phyloP scores from a whole-genome alignment of 176 grass and related monocot genomes.

The Cymbopogon citratus region DNA sequence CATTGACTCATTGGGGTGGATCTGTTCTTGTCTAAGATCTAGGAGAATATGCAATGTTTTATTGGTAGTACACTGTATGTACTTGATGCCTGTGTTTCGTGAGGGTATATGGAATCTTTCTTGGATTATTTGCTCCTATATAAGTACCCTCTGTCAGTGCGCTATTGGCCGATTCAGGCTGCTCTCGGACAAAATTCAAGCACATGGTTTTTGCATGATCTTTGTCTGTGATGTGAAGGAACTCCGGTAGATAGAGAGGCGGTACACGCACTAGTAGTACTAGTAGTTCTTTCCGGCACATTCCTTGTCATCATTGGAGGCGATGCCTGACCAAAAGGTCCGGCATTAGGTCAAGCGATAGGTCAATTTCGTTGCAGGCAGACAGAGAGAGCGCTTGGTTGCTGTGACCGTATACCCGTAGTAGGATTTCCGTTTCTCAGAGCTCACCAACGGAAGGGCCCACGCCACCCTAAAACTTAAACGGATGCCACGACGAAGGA shows the following conservation, averaged over 20 bases:
- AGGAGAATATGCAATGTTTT: conserved; percentile 17
- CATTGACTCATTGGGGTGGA: neutral
- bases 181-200: neutral
- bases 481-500: neutral
- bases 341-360: too few relatives aligned
- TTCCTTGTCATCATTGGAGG: neutral
- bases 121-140: neutral
- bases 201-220: neutral
- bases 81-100: neutral
- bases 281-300: neutral
- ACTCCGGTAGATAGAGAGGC: neutral
- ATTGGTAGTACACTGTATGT: neutral
- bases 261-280: neutral
- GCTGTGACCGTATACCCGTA: too few relatives aligned
- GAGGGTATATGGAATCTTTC: conserved; percentile 2
- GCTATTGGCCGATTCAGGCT: neutral
- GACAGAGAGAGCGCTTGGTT: too few relatives aligned
- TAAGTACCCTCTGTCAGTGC: neutral
- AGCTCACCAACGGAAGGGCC: neutral
- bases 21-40: conserved; percentile 18
- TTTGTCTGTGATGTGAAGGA: neutral
- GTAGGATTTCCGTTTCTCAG: too few relatives aligned
- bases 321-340: neutral
- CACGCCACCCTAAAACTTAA: too few relatives aligned
- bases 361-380: neutral